These are phyloP conservation scores for Penicillium sp. DNA, from an alignment of 2,329 filamentous ascomycete genomes.

Conservation along the genomic window DNA sequence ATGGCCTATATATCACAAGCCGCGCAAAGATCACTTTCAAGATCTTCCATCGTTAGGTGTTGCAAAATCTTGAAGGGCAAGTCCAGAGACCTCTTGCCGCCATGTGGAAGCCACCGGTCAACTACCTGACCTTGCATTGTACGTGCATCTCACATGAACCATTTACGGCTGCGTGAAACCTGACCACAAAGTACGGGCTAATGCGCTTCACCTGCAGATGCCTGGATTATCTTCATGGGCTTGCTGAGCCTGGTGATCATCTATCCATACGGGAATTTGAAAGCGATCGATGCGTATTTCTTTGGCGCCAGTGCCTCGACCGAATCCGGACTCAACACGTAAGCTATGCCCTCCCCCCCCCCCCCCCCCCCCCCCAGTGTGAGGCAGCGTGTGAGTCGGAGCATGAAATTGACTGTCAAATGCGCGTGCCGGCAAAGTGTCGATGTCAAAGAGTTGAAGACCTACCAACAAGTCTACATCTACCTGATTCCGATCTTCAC, in stretches of 20 bases:
- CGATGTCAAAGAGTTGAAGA: constrained; percentile 45
- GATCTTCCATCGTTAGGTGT: too few relatives aligned
- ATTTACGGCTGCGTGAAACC: not conserved
- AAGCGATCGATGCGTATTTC: constrained; percentile 46
- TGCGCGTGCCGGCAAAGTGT: constrained; percentile 31
- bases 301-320: constrained; percentile 47
- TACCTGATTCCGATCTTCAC: constrained; percentile 48
- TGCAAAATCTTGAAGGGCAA: too few relatives aligned
- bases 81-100: not conserved
- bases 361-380: too few relatives aligned
- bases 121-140: constrained; percentile 30
- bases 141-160: constrained; percentile 3
- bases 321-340: constrained; percentile 49
- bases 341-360: constrained; percentile 9
- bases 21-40: too few relatives aligned
- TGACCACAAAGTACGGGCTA: not conserved
- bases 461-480: constrained; percentile 49
- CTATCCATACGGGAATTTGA: constrained; percentile 37
- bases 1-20: too few relatives aligned
- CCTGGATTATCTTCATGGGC: constrained; percentile 36
- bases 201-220: constrained; percentile 24
- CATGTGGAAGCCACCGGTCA: constrained; percentile 23
- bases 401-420: not conserved
- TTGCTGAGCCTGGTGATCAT: constrained; percentile 35
- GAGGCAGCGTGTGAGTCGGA: not conserved